A percentile compares a stretch with the other conserved stretches of the same genome.
Evolutionary conservation across 2,329 filamentous ascomycete species (phyloP).

Genomic region (Herpotrichia juniperi): DNA sequence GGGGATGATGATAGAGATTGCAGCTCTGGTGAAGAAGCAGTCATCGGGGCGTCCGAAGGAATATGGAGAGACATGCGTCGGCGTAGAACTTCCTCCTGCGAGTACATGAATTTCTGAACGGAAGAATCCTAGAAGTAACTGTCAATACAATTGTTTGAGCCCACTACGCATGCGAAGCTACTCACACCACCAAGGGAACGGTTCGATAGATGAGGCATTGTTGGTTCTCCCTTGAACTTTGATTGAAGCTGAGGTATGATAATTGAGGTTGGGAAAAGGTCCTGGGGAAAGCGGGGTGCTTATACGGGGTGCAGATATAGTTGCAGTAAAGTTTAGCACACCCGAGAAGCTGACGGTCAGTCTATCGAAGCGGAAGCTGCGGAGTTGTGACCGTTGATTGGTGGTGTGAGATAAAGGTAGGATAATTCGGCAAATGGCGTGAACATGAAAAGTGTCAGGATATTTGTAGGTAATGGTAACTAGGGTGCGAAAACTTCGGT

Average conservation of each 20-base stretch:
- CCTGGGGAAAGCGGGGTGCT: slow-evolving; percentile 9
- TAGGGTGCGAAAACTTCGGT: background rate
- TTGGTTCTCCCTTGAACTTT: background rate
- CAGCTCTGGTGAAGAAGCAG: slow-evolving; percentile 42
- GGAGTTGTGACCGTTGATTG: slow-evolving; percentile 11
- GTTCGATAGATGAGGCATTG: slow-evolving; percentile 2
- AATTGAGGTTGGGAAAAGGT: background rate
- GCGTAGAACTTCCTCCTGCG: slow-evolving; percentile 48
- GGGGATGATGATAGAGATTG: slow-evolving; percentile 44
- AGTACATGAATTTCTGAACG: slow-evolving; percentile 48
- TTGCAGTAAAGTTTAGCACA: slow-evolving; percentile 5
- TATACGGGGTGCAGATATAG: slow-evolving; percentile 4
- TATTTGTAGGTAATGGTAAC: slow-evolving; percentile 10
- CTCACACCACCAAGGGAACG: slow-evolving; percentile 8
- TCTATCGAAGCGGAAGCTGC: slow-evolving; percentile 1
- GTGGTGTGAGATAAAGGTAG: slow-evolving; percentile 14
- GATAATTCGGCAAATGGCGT: slow-evolving; percentile 8
- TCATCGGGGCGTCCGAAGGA: slow-evolving; percentile 38
- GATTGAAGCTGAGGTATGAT: background rate
- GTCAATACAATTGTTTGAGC: slow-evolving; percentile 4
- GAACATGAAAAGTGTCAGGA: slow-evolving; percentile 8
- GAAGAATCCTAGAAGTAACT: slow-evolving; percentile 26
- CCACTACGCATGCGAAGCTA: background rate
- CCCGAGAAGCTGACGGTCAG: slow-evolving; percentile 4
- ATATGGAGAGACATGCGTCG: slow-evolving; percentile 46